Evolutionary conservation across 805 yeast species (phyloP), one percentile per base, ranked within the genome.

Genomic region (Priceomyces castillae): DNA sequence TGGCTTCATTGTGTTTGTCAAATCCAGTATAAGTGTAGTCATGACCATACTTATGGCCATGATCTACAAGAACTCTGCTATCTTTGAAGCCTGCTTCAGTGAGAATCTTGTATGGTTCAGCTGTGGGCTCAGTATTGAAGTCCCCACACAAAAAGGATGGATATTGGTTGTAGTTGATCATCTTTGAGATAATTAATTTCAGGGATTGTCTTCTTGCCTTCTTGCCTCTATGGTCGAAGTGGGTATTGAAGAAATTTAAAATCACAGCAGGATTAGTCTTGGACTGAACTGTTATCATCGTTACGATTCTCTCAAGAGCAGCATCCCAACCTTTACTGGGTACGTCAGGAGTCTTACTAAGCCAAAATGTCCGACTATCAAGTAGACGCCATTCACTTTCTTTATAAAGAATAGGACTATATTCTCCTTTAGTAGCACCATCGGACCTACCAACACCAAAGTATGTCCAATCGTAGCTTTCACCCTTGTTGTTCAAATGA

Each of bases 21-120:
- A 77, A 79, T 3, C 82, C 82, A 0, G 82, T 76, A 47, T 67
- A 77, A 0, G 82, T 78, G 18, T 62, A 47, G 16, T 48, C 48
- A 44, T 65, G 67, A 0, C 82, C 82, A 49, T 77, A 79, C 22
- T 48, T 47, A 37, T 50, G 57, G 2, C 48, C 41, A 1, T 52
- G 34, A 31, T 58, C 58, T 11, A 57, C 58, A 39, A 63, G 51
- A 9, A 58, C 47, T 2, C 74, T 48, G 40, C 73, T 64, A 49
- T 75, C 80, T 39, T 62, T 59, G 44, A 65, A 61, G 3, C 71
- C 73, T 10, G 64, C 54, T 10, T 53, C 44, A 3, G 64, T 50
- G 30, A 78, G 60, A 2, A 74, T 64, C 30, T 51, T 52, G 46
- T 69, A 70, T 1, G 76, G 76, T 46, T 64, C 68, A 46, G 65